A percentile compares a stretch with the other conserved stretches of the same genome.
phyloP scores from a whole-genome alignment of 495 filamentous ascomycete species.

The Umbilicaria muhlenbergii region DNA sequence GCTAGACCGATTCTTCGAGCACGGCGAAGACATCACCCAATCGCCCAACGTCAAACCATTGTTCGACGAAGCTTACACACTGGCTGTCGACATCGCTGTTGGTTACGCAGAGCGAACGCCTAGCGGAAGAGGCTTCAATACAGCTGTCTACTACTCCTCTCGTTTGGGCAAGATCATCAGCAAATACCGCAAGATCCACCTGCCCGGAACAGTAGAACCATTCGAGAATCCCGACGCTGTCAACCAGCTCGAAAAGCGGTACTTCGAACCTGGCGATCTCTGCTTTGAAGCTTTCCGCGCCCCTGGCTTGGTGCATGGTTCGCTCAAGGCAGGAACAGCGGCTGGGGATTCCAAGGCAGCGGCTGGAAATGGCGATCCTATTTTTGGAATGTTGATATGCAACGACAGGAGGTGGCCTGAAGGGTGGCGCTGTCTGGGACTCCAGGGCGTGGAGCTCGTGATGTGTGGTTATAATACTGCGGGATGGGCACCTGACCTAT shows the following conservation, averaged over 20 bases:
- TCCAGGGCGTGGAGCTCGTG: constrained; percentile 32
- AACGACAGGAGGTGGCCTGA: constrained; percentile 35
- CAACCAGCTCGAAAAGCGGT: constrained; percentile 35
- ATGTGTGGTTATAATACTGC: constrained; percentile 33
- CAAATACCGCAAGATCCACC: constrained; percentile 35
- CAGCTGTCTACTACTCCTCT: constrained; percentile 30
- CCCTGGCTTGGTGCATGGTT: constrained; percentile 20
- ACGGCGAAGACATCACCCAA: constrained; percentile 20
- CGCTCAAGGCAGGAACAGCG: too few species aligned
- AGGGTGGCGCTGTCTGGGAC: constrained; percentile 27
- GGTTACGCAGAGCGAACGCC: constrained; percentile 28
- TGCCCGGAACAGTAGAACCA: constrained; percentile 31
- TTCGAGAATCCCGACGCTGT: constrained; percentile 25
- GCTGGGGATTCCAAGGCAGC: constrained; percentile 3
- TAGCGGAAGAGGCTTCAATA: constrained; percentile 21
- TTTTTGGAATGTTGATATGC: constrained; percentile 36
- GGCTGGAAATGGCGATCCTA: constrained; percentile 26
- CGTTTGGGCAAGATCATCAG: constrained; percentile 20
- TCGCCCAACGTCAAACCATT: constrained; percentile 25
- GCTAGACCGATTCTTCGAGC: constrained; percentile 29
- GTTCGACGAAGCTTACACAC: constrained; percentile 25
- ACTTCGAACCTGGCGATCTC: constrained; percentile 30
- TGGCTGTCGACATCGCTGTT: constrained; percentile 29
- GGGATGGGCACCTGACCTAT: constrained; percentile 26
- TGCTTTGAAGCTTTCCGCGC: constrained; percentile 32